Conservation (phyloP, 495 filamentous ascomycete genomes). For the Xylaria flabelliformis region DNA sequence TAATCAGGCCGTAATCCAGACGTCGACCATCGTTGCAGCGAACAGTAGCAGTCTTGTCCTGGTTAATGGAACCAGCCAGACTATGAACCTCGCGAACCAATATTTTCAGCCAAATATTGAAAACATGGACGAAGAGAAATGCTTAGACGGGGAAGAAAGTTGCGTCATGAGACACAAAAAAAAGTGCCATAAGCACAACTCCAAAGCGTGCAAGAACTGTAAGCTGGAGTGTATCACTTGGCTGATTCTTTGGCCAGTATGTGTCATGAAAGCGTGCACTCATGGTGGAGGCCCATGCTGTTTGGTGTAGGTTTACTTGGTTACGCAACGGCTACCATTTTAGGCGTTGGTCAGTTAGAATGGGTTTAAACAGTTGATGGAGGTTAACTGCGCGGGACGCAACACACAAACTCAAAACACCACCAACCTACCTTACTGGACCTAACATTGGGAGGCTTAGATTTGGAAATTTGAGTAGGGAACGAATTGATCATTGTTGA, state of each 20-base stretch:
- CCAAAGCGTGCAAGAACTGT: not conserved
- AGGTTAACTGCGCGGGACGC: too few relatives aligned
- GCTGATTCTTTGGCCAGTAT: not conserved
- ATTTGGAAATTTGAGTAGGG: too few relatives aligned
- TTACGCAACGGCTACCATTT: not conserved
- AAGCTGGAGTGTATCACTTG: not conserved
- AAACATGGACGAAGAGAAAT: conserved; percentile 13
- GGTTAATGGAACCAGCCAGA: not conserved
- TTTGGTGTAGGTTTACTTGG: not conserved
- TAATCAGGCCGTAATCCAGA: conserved; percentile 10
- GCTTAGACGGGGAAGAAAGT: conserved; percentile 1
- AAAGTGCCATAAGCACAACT: not conserved
- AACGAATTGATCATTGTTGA: too few relatives aligned
- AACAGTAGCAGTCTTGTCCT: conserved; percentile 13
- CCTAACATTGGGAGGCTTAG: too few relatives aligned
- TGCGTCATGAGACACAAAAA: not conserved
- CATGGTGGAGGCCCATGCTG: not conserved
- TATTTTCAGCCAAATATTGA: conserved; percentile 7
- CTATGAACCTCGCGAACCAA: conserved; percentile 1
- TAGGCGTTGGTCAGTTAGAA: not conserved
- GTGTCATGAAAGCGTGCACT: not conserved
- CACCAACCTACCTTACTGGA: too few relatives aligned
- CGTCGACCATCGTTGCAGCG: not conserved
- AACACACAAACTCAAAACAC: too few relatives aligned
- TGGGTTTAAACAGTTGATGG: too few relatives aligned